phyloP scores from a whole-genome alignment of 495 filamentous ascomycete species.

The Thermothielavioides terrestris region DNA sequence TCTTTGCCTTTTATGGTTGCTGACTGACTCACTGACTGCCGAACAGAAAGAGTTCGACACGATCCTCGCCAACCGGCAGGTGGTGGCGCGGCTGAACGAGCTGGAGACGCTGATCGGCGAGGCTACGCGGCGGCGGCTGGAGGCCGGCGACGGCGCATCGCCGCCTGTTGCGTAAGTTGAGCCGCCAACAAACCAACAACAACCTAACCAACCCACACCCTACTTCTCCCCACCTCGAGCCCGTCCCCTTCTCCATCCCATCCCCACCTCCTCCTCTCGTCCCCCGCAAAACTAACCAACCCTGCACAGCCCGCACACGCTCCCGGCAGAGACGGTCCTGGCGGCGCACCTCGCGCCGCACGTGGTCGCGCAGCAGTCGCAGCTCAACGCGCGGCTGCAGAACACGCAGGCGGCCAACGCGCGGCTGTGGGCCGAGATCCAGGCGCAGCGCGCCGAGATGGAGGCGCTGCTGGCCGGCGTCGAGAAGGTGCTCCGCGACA shows the following conservation, averaged over 20 bases:
- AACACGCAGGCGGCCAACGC: conserved; percentile 56
- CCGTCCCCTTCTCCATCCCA: neutral
- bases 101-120: conserved; percentile 68
- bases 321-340: conserved; percentile 59
- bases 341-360: conserved; percentile 63
- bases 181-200: too few species aligned
- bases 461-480: conserved; percentile 54
- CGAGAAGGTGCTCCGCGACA: conserved; percentile 58
- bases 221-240: neutral
- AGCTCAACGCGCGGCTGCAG: conserved; percentile 53
- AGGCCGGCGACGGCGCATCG: conserved; percentile 6
- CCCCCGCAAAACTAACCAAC: neutral
- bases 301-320: conserved; percentile 57
- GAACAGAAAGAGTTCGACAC: conserved; percentile 62
- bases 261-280: neutral
- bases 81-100: conserved; percentile 69
- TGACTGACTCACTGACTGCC: neutral
- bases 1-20: neutral
- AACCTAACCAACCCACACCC: conserved; percentile 1
- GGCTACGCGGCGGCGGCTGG: conserved; percentile 52
- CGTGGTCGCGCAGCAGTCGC: conserved; percentile 49
- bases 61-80: conserved; percentile 61
- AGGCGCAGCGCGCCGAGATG: conserved; percentile 64
- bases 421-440: conserved; percentile 51
- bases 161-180: conserved; percentile 40